A percentile compares a stretch with the other conserved stretches of the same genome.
These are phyloP conservation scores for Saccharomyces eubayanus DNA, from an alignment of 805 yeast species.

Conservation along the genomic window DNA sequence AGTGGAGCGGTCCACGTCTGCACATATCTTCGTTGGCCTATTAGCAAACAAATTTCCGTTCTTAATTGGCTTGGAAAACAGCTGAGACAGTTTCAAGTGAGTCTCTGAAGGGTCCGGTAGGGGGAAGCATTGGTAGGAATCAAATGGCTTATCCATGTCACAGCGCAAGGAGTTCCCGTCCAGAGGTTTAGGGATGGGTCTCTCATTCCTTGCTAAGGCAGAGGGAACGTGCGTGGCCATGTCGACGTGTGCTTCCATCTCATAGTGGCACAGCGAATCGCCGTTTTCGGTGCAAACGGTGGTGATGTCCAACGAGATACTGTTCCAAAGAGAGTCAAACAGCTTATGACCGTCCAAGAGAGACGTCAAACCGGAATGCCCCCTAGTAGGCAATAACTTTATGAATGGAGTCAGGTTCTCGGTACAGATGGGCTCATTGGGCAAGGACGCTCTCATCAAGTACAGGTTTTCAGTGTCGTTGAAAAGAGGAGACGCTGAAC, in stretches of 20 bases:
- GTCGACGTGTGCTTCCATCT: constrained; percentile 59
- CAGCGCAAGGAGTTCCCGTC: constrained; percentile 67
- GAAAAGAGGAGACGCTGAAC: constrained; percentile 20
- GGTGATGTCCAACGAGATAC: constrained; percentile 76
- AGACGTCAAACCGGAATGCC: constrained; percentile 79
- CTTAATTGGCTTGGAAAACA: constrained; percentile 61
- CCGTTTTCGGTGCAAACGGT: constrained; percentile 40
- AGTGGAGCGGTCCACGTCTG: constrained; percentile 32
- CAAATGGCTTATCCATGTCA: constrained; percentile 52
- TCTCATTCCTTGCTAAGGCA: constrained; percentile 49
- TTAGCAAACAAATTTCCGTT: constrained; percentile 58
- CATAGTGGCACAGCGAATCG: constrained; percentile 36
- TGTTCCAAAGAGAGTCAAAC: constrained; percentile 89
- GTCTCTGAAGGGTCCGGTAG: constrained; percentile 41
- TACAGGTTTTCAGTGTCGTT: constrained; percentile 31
- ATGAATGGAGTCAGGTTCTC: constrained; percentile 92
- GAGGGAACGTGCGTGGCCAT: constrained; percentile 65
- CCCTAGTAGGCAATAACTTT: constrained; percentile 84
- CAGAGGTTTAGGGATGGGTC: constrained; percentile 75
- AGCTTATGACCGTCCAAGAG: constrained; percentile 83
- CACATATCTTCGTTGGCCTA: constrained; percentile 32
- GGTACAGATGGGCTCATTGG: constrained; percentile 93
- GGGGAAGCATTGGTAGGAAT: constrained; percentile 74
- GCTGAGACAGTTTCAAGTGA: constrained; percentile 47
- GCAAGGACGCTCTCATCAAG: constrained; percentile 74